Base-by-base conservation (phyloP, 208 protist genomes). In the Trypanosoma vivax region DNA sequence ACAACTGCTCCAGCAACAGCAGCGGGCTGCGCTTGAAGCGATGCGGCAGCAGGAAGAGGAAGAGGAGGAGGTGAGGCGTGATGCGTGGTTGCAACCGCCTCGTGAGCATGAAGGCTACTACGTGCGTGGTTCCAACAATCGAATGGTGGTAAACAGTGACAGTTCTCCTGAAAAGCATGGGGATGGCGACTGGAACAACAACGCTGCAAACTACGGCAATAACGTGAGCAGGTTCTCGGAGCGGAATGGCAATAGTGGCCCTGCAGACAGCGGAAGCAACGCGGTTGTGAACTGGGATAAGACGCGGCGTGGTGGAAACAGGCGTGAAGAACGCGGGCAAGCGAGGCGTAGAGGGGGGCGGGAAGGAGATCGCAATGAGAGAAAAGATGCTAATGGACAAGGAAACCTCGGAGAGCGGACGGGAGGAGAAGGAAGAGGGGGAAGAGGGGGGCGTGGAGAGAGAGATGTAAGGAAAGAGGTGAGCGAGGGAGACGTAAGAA, bases 1-100 rank as follows among this genome's bases (percentile, higher is more conserved):
- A 7, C 34, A 9, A 11, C 19, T 23, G 33, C 50, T 42, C 21
- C 48, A 59, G 43, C 62, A 43, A 34, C 60, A 49, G 18, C 39
- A 53, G 24, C 57, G 81, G 60, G 62, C 64, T 60, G 53, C 27
- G 23, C n/a, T 29, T 2, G 27, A 75, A 59, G 52, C 43, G 21
- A 43, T 60, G 30, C 43, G 57, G 42, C 57, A 65, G 5, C 41
- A 65, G 21, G 45, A 72, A 37, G 50, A 69, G 40, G 43, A 78
- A n/a, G n/a, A n/a, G n/a, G n/a, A n/a, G n/a, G n/a, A n/a, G n/a
- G n/a, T n/a, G n/a, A n/a, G n/a, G n/a, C n/a, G n/a, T n/a, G n/a
- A n/a, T n/a, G n/a, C n/a, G n/a, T n/a, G n/a, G n/a, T n/a, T n/a
- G n/a, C n/a, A n/a, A n/a, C n/a, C n/a, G n/a, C n/a, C n/a, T n/a